These are phyloP conservation scores for Neovahlkampfia damariscottae DNA, from an alignment of 78 protist genomes.

Conservation along the genomic window DNA sequence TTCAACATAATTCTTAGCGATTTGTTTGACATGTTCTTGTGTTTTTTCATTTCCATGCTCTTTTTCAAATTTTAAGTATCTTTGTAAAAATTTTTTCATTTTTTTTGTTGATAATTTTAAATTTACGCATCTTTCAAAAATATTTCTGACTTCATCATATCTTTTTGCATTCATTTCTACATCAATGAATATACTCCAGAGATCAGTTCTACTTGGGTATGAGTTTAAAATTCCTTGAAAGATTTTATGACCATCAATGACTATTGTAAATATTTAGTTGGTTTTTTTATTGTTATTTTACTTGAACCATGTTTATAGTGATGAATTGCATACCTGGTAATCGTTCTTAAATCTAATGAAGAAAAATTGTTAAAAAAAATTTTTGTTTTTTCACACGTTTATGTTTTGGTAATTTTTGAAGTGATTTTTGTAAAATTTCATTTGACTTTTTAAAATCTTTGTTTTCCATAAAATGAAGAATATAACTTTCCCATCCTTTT, in stretches of 20 bases:
- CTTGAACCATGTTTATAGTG: constrained; percentile 88
- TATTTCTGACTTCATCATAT: constrained; percentile 3
- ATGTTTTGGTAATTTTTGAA: background rate
- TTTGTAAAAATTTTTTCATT: constrained; percentile 74
- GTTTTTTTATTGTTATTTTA: no score
- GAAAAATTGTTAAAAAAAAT: background rate
- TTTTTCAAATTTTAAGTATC: constrained; percentile 58
- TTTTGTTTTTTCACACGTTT: background rate
- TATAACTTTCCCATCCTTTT: background rate
- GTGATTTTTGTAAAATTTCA: background rate
- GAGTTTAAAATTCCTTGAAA: constrained; percentile 60
- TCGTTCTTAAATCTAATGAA: no score
- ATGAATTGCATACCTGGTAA: constrained; percentile 9
- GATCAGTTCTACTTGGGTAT: constrained; percentile 79
- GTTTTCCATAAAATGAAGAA: background rate
- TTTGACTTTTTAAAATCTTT: background rate
- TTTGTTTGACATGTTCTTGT: constrained; percentile 37
- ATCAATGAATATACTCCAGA: constrained; percentile 89
- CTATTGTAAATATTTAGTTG: no score
- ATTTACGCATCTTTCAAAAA: constrained; percentile 59
- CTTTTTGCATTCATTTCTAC: constrained; percentile 37
- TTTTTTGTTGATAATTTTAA: constrained; percentile 60
- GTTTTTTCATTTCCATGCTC: constrained; percentile 33
- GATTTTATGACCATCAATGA: constrained; percentile 79
- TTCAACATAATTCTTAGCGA: constrained; percentile 53